These are phyloP conservation scores for Solanum sejunctum DNA, from an alignment of 257 asterid genomes.

Conservation along the genomic window DNA sequence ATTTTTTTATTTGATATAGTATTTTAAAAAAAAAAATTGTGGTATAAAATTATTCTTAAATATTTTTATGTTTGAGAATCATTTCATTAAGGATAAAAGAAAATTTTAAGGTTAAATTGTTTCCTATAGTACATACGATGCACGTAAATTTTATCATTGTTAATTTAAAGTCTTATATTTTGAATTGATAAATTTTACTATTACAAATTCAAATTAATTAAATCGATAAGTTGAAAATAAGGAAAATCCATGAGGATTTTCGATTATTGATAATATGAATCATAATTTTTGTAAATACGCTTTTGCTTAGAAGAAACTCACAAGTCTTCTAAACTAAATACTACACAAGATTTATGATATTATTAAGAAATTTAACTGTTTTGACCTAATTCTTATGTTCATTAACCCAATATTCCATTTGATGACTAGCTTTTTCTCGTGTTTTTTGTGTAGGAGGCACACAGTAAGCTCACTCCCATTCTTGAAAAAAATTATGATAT, in stretches of 20 bases:
- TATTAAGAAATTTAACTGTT: neutral
- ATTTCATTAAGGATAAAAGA: too few species aligned
- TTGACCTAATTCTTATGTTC: neutral
- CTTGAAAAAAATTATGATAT: neutral
- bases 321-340: too few species aligned
- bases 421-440: neutral
- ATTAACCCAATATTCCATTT: neutral
- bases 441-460: neutral
- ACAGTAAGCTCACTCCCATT: neutral
- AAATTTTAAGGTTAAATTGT: too few species aligned
- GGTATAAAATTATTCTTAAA: too few species aligned
- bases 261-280: too few species aligned
- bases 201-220: neutral
- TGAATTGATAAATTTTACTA: neutral
- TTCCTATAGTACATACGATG: neutral
- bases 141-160: neutral
- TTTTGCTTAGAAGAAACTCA: neutral
- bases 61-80: too few species aligned
- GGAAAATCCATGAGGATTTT: too few species aligned
- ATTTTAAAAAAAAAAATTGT: too few species aligned
- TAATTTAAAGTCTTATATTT: neutral
- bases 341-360: neutral
- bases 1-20: too few species aligned
- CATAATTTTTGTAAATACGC: neutral
- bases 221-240: too few species aligned